Evolutionary conservation across 306 rosid genomes (phyloP), one percentile per base, ranked within the genome.

Genomic region (Trichosanthes cucumerina): DNA sequence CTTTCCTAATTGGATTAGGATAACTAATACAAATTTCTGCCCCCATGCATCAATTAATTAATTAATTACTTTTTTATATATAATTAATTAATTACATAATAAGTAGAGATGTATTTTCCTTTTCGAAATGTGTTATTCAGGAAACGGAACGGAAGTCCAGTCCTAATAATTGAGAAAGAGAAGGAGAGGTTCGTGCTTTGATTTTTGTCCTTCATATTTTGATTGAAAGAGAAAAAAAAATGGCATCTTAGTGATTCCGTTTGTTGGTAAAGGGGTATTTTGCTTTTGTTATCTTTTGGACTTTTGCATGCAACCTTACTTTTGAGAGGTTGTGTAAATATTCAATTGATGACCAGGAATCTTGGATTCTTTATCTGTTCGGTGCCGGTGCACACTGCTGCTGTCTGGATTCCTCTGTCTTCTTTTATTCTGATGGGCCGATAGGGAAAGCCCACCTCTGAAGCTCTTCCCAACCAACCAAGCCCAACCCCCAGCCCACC

Each of bases 291-390:
- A 43, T 1, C 75, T 69, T 69, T 69, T 41, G 36, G 75, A 69
- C 75, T 69, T 69, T 69, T 69, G 72, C 11, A 8, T 33, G 10
- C 38, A 13, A 13, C 12, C 41, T 31, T 33, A 4, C 64, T 58
- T 58, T 58, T 58, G 34, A 58, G 34, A 56, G 12, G 28, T 56
- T 21, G 14, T 38, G 7, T 36, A 36, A 36, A 65, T 65, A 65
- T 65, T 65, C 44, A 65, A 36, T 65, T 65, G 49, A 65, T 65
- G 73, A 65, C 73, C 73, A 65, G 28, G 73, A 65, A 65, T 65
- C 49, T 65, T 65, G 3, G 28, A 34, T 64, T 64, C 71, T 62
- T 62, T 2, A 31, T 14, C 21, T 62, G 15, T 23, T 14, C 21
- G 31, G 15, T 23, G 63, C 33, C 31, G 28, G 63, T 57, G 63